Evolutionary conservation across 208 protist species (phyloP).

Genomic region (Leishmania lainsoni): DNA sequence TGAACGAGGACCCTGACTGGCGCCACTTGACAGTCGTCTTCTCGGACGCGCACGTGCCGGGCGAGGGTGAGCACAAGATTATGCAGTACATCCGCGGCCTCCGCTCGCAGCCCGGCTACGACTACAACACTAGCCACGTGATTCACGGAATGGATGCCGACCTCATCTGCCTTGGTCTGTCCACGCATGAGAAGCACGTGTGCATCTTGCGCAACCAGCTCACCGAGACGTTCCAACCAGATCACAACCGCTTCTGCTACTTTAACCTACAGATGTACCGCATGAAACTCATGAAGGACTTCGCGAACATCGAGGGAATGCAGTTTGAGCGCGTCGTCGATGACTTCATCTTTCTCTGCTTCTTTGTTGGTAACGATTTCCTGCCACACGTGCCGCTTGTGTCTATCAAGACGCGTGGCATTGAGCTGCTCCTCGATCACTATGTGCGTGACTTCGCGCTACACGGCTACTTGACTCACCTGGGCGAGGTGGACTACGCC

Average conservation of each 20-base stretch:
- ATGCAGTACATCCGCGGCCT: conserved; percentile 94
- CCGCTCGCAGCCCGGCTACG: conserved; percentile 92
- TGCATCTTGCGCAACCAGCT: conserved; percentile 98
- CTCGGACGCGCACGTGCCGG: conserved; percentile 96
- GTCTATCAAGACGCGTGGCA: conserved; percentile 97
- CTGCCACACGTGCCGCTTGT: conserved; percentile 98
- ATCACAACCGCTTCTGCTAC: conserved; percentile 85
- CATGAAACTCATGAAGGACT: conserved; percentile 75
- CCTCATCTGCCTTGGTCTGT: conserved; percentile 98
- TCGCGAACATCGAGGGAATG: conserved; percentile 74
- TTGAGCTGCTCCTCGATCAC: conserved; percentile 94
- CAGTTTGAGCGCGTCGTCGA: conserved; percentile 98
- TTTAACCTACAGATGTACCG: conserved; percentile 86
- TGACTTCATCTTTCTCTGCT: conserved; percentile 99
- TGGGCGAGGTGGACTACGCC: conserved; percentile 82
- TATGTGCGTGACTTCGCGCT: conserved; percentile 77
- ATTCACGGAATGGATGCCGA: conserved; percentile 99
- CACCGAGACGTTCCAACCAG: conserved; percentile 82
- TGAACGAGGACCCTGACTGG: conserved; percentile 95
- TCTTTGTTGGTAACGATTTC: conserved; percentile 99
- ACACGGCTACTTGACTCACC: conserved; percentile 84
- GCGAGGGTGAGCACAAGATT: conserved; percentile 98
- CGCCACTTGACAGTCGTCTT: conserved; percentile 94
- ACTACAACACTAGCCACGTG: conserved; percentile 96
- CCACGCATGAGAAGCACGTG: conserved; percentile 99